Evolutionary conservation across 441 rosid species (phyloP), one percentile per base, ranked within the genome.

Genomic region (Biscutella laevigata): DNA sequence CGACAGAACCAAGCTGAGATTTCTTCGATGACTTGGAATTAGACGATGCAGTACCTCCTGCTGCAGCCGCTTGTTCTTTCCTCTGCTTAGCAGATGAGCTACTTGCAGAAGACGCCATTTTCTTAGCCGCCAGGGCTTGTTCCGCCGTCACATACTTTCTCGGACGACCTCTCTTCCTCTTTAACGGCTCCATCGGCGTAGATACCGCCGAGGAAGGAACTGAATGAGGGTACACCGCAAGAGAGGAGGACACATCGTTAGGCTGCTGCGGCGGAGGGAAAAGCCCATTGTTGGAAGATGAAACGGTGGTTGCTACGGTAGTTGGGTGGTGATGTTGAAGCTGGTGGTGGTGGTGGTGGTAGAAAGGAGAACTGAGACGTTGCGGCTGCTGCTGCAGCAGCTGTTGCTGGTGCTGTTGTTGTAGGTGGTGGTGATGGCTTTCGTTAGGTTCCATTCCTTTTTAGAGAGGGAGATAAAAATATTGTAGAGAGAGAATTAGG

Each of bases 141-240:
- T 84, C 94, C 11, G 86, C 83, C 5, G 96, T 88, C 20, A 75
- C 87, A 52, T 88, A 88, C 88, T 85, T 91, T 62, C 94, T 73
- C 19, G 82, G 98, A 45, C 81, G 64, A 47, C 87, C 96, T 19
- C 88, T 66, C 80, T 79, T 91, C 84, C 86, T 76, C 82, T 73
- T 61, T 22, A 66, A 2, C 10, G 66, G 52, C 69, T 85, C 95
- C 52, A 69, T 64, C 11, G 80, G 78, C 10, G 78, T 69, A 26
- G 77, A 50, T 52, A 76, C 79, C 2, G 82, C 79, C 6, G 97
- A 77, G 2, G 67, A 55, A 8, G 92, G 81, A 1, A 80, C 74
- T 5, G 97, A 71, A 75, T 78, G 92, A 13, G 89, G 82, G 52
- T 70, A 82, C 7, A 54, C 63, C 41, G 61, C 2, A 6, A 53